These are phyloP conservation scores for Colletotrichum sp. DNA, from an alignment of 2,329 filamentous ascomycete genomes.

Conservation along the genomic window DNA sequence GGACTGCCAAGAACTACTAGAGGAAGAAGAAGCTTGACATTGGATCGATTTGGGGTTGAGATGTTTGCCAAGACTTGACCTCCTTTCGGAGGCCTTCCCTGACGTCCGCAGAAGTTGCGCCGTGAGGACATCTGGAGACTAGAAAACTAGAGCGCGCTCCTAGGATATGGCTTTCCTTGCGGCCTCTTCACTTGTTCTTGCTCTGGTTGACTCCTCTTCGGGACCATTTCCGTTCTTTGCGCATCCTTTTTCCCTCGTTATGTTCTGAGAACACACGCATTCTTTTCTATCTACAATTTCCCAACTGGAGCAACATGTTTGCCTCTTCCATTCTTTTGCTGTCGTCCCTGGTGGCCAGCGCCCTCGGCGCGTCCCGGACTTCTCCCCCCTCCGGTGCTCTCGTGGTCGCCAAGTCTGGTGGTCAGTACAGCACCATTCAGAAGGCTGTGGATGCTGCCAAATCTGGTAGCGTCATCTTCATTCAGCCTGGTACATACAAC, in stretches of 20 bases:
- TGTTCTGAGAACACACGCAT: slow-evolving; percentile 1
- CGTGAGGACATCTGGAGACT: background rate
- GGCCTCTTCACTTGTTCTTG: background rate
- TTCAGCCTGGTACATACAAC: slow-evolving; percentile 33
- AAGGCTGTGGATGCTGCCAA: slow-evolving; percentile 63
- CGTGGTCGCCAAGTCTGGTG: slow-evolving; percentile 32
- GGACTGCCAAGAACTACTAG: background rate
- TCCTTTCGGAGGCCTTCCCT: background rate
- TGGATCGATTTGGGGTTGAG: background rate
- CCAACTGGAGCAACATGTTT: background rate
- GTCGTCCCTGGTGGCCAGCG: slow-evolving; percentile 17
- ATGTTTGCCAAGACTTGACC: background rate
- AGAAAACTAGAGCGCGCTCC: background rate
- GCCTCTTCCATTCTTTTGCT: slow-evolving; percentile 16
- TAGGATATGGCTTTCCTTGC: background rate
- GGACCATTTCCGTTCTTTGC: slow-evolving; percentile 6
- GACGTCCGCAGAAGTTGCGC: background rate
- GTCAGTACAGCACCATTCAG: slow-evolving; percentile 38
- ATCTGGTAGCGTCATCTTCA: slow-evolving; percentile 45
- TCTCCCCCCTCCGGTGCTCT: slow-evolving; percentile 33
- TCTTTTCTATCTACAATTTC: background rate
- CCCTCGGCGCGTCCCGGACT: slow-evolving; percentile 29
- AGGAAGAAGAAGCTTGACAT: background rate
- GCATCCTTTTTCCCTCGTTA: background rate
- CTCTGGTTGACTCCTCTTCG: background rate